Evolutionary conservation across 352 stramenopile genomes (phyloP), one percentile per base, ranked within the genome.

Genomic region (Blastocystis sp.): DNA sequence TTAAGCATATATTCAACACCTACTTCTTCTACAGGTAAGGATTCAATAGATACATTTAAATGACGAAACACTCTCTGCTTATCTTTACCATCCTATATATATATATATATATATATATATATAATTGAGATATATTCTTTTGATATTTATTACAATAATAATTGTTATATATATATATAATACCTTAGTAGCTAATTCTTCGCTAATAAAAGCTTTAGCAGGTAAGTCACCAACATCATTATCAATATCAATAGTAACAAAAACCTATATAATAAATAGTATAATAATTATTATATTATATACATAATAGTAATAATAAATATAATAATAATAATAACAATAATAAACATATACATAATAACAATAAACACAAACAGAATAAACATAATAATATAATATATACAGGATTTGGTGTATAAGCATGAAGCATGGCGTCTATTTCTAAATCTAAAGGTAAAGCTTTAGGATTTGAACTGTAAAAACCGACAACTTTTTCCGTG

Each of bases 401-500:
- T 6, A 62, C 52, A 6, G 52, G 52, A 49, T 62, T 52, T 4
- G 31, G 19, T n/a, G 24, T 54, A 31, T 62, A 62, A 36, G 48
- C 54, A 2, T 42, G 52, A 42, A 62, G 54, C 52, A 62, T 62
- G 16, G 48, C 34, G 25, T 62, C 52, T n/a, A 62, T 62, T 52
- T 62, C 52, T 4, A 62, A 28, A 13, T 62, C 52, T 18, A 62
- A 54, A 10, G 52, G 39, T 25, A 54, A 54, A 18, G 54, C 24
- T 35, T 62, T 62, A 42, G 34, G 48, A 27, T 42, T 62, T 13
- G 52, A 62, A 27, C 52, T 62, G 16, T 62, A 62, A 30, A 54
- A 62, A 4, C 52, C 52, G 5, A 62, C 52, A 16, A 62, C 54
- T 9, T 47, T 62, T 19, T 62, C 52, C 11, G 27, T 24, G 23